Conservation (phyloP, 2,329 filamentous ascomycete species). For the Dactylellina haptotyla region DNA sequence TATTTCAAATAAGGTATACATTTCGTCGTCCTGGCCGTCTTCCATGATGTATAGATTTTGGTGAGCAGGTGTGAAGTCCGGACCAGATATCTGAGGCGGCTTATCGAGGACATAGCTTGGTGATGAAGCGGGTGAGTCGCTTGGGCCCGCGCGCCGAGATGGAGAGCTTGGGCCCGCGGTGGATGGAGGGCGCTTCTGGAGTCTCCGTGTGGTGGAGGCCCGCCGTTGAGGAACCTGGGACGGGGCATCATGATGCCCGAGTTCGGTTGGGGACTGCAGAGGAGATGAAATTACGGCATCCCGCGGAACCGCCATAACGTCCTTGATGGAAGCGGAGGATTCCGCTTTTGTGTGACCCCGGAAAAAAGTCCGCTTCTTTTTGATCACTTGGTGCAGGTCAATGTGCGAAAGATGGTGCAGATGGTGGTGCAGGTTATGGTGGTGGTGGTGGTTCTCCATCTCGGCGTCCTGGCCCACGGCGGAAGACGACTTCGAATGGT, state of each 20-base stretch:
- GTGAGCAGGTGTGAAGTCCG: constrained; percentile 38
- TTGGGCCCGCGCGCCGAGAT: constrained; percentile 23
- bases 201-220: constrained; percentile 36
- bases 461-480: constrained; percentile 17
- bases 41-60: constrained; percentile 51
- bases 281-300: constrained; percentile 20
- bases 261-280: constrained; percentile 15
- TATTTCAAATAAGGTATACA: constrained; percentile 52
- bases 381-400: constrained; percentile 30
- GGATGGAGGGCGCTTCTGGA: constrained; percentile 45
- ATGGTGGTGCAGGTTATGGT: no score
- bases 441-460: no score
- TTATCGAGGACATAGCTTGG: constrained; percentile 49
- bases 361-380: constrained; percentile 52
- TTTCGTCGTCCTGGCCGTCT: constrained; percentile 50
- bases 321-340: constrained; percentile 37
- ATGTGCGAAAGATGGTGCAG: not conserved
- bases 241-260: constrained; percentile 12
- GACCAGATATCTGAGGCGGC: constrained; percentile 44
- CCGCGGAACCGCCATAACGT: constrained; percentile 35
- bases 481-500: constrained; percentile 20
- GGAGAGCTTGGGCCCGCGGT: constrained; percentile 25
- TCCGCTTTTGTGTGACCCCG: constrained; percentile 36
- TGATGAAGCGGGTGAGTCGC: constrained; percentile 31
- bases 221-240: constrained; percentile 28